Conservation (phyloP, 2,329 filamentous ascomycete species). For the Byssochlamys sp. region DNA sequence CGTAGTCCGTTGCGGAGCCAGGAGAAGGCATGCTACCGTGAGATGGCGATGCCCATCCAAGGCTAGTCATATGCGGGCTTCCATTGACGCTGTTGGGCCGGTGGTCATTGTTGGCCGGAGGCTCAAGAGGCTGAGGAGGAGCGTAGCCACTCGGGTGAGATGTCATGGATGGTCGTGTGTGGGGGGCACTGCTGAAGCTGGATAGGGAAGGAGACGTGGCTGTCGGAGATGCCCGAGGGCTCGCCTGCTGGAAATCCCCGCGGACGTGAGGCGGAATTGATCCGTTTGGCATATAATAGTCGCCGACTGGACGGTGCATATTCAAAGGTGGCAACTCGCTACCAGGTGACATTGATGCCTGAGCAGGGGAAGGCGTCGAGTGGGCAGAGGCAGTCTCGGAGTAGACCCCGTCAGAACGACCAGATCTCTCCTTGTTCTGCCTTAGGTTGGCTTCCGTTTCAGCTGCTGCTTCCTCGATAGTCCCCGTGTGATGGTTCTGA, state of each 20-base stretch:
- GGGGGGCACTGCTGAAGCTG: slow-evolving; percentile 45
- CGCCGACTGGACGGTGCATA: slow-evolving; percentile 58
- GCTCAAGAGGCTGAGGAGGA: slow-evolving; percentile 75
- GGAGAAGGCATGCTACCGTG: slow-evolving; percentile 65
- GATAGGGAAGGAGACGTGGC: slow-evolving; percentile 56
- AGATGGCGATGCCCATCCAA: slow-evolving; percentile 79
- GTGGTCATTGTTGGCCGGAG: slow-evolving; percentile 66
- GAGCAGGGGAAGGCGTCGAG: slow-evolving; percentile 71
- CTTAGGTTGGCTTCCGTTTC: slow-evolving; percentile 81
- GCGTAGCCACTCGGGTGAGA: slow-evolving; percentile 77
- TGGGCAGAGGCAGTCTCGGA: slow-evolving; percentile 37
- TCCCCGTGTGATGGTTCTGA: slow-evolving; percentile 90
- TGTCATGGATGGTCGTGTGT: slow-evolving; percentile 54
- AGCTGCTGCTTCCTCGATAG: slow-evolving; percentile 82
- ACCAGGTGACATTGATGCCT: slow-evolving; percentile 70
- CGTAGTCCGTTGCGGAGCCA: slow-evolving; percentile 61
- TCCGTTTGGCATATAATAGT: slow-evolving; percentile 72
- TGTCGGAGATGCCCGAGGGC: slow-evolving; percentile 55
- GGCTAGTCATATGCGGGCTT: slow-evolving; percentile 73
- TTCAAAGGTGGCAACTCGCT: slow-evolving; percentile 59
- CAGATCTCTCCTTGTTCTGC: slow-evolving; percentile 32
- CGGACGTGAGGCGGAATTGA: slow-evolving; percentile 76
- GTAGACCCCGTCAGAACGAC: slow-evolving; percentile 30
- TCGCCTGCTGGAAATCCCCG: slow-evolving; percentile 60
- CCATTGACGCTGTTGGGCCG: slow-evolving; percentile 64